phyloP scores from a whole-genome alignment of 768 basidiomycete species.

The Pleurotus platypus region DNA sequence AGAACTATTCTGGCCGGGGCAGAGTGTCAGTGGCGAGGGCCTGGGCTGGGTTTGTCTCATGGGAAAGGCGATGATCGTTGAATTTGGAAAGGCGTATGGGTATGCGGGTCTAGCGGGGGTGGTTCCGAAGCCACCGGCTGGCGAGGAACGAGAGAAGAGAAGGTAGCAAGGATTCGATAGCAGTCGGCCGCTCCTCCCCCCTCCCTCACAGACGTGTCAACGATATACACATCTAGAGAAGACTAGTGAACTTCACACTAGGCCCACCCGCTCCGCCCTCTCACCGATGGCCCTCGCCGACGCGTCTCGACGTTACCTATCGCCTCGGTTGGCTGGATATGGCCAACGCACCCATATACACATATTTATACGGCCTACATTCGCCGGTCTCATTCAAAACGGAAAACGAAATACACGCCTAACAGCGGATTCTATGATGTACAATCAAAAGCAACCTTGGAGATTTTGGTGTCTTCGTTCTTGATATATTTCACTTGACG shows the following conservation, averaged over 20 bases:
- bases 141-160: conserved; percentile 15
- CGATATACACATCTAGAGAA: background rate
- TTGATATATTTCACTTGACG: background rate
- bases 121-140: conserved; percentile 61
- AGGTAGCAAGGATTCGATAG: background rate
- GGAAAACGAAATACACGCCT: background rate
- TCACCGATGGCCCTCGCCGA: too few species aligned
- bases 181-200: background rate
- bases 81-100: conserved; percentile 72
- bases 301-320: background rate
- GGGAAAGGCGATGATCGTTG: conserved; percentile 83
- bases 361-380: background rate
- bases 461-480: background rate
- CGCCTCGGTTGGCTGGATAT: background rate
- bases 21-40: conserved; percentile 69
- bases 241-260: too few species aligned
- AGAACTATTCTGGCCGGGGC: conserved; percentile 82
- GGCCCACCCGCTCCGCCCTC: too few species aligned
- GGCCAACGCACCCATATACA: background rate
- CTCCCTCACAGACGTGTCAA: background rate
- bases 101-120: conserved; percentile 71
- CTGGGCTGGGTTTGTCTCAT: conserved; percentile 86
- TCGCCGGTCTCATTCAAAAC: background rate
- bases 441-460: background rate
- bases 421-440: background rate